Evolutionary conservation across 2,329 filamentous ascomycete genomes (phyloP), one percentile per base, ranked within the genome.

Genomic region (Trichoderma koningiopsis): DNA sequence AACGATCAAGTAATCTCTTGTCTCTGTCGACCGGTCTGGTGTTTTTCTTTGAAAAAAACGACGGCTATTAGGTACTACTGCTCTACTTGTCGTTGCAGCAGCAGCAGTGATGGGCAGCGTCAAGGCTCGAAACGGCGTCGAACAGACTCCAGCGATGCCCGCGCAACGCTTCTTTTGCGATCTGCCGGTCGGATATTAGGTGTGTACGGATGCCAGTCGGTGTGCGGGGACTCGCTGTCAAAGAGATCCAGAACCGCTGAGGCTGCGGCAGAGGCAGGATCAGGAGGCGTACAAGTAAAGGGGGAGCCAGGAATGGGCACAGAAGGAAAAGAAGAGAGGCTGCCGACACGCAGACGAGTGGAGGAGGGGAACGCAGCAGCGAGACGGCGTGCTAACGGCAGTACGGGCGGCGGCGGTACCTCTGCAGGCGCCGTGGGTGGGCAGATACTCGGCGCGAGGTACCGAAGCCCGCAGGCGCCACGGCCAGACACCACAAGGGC

Each of bases 201-300:
- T n/a, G 19, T n/a, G 33, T 35, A 35, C 33, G 40, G 40, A 43
- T n/a, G 40, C 40, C 65, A 61, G 57, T 68, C 65, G 65, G 65
- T 61, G 57, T 53, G 65, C 56, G 65, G 57, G 65, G 65, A 67
- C 33, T 35, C 57, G 55, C 37, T 67, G 63, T 67, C 55, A 58
- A 67, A 57, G 55, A 67, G 55, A 8, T 27, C 40, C 59, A 67
- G 55, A 8, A 43, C 40, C 59, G 59, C 65, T 57, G 65, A 68
- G 57, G 57, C 65, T 60, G 65, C 65, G 52, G 59, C 59, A 68
- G 57, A 67, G 29, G 63, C 63, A 47, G 63, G 63, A 67, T 67
- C 55, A 67, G 63, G 63, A 67, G 63, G 37, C 35, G 35, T 49
- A 66, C 57, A 43, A 55, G 63, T 49, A 66, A 66, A 43, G 63